Evolutionary conservation across 139 green algal species (phyloP), one percentile per base, ranked within the genome.

Genomic region (Micromonas pusilla): DNA sequence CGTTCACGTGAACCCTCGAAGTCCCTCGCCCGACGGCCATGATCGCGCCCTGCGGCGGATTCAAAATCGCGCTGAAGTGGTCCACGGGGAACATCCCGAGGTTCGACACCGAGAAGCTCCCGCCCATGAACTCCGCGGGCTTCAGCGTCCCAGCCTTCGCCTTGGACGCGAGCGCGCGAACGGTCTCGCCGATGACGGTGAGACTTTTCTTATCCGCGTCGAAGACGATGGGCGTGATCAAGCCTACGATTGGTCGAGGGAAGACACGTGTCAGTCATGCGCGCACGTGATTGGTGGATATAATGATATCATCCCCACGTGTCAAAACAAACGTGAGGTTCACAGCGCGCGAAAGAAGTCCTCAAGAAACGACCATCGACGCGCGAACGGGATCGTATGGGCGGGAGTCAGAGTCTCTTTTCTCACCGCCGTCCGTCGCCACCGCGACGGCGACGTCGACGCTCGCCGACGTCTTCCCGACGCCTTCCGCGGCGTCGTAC

Each of bases 41-140:
- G 72, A 91, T 90, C 74, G 79, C 80, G 0, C 87, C 84, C 83
- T 92, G 85, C 31, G 79, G 62, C 21, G 93, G 95, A 86, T 99
- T 99, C 76, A 98, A 83, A 83, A 99, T 98, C 73, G 95, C 95
- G 2, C 85, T 81, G 85, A 98, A 99, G 77, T 95, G 82, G 53
- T 89, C 89, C 28, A 99, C 82, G 52, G 90, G 89, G 68, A 87
- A 97, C 95, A 99, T 99, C 83, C 95, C 71, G 13, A 85, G 62
- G 80, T 83, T 84, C 20, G 78, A 85, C 9, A 85, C n/a, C 53
- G n/a, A 45, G 70, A 83, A 83, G 36, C 57, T 77, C 13, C 80
- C 80, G 2, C 72, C 76, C 30, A 75, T 75, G 70, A 84, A 83
- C 31, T 99, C 95, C 32, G 92, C 80, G 0, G 94, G 94, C 70